Base-by-base conservation (phyloP, 2,329 filamentous ascomycete species). In the Stagonosporopsis chrysanthemi region DNA sequence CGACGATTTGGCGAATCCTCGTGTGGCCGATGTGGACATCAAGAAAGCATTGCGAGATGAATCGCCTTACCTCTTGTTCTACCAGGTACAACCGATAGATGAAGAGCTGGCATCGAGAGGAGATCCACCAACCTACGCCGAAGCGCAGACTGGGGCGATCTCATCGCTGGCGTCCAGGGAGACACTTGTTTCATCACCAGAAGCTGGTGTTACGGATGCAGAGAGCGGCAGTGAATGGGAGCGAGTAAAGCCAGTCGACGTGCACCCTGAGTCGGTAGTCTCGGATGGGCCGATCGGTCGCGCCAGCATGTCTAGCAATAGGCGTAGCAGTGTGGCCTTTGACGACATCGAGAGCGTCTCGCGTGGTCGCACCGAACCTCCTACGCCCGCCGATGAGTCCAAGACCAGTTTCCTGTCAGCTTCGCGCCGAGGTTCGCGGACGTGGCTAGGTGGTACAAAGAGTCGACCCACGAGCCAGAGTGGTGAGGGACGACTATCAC, bases 51-150 rank as follows among this genome's bases (percentile, higher is more conserved):
- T 98, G 46, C 89, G 86, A 64, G 84, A 89, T n/a, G 93, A 97
- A 74, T 96, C 92, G 74, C 94, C 95, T 0, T 98, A 98, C 73
- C 84, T 98, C 6, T 81, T 99, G 0, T 98, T 98, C 76, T 99
- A 97, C 71, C 94, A 97, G 75, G 91, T 98, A 38, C 85, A 96
- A 28, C 93, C 94, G 0, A 92, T 96, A 69, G 86, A 91, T 28
- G 90, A 93, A 53, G 84, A 89, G 61, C 76, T 78, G n/a, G 73
- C 74, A 43, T 60, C 63, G 11, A 62, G 73, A 58, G 70, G 74
- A 17, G 71, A 75, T 46, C 74, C 79, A 33, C 80, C 80, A 0
- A 72, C 63, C 4, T 82, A 82, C 50, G 67, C 71, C 11, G 80
- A 80, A 54, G 60, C 63, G 22, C 52, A 68, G 31, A 64, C 57